Conservation (phyloP, 2,329 filamentous ascomycete genomes). For the Helminthosporium solani region DNA sequence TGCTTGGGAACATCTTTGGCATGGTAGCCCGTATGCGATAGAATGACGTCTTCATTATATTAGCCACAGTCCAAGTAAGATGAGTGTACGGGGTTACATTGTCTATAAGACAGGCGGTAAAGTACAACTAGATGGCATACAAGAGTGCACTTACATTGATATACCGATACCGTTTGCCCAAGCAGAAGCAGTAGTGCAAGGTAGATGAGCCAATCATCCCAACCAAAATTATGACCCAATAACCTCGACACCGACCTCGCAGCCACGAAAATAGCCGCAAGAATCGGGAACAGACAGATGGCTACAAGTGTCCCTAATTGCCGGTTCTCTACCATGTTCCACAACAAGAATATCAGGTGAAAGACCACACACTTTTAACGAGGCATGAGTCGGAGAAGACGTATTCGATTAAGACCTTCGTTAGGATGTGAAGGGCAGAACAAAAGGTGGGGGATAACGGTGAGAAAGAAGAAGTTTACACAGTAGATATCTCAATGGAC, state of each 20-base stretch:
- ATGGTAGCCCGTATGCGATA: constrained; percentile 38
- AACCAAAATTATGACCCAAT: constrained; percentile 33
- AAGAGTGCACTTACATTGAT: constrained; percentile 6
- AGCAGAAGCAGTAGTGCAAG: constrained; percentile 20
- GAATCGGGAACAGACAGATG: constrained; percentile 28
- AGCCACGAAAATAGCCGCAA: constrained; percentile 30
- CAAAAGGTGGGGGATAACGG: too few relatives aligned
- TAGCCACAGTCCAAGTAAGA: background rate
- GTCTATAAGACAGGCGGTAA: too few relatives aligned
- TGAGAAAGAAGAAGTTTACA: too few relatives aligned
- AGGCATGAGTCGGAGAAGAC: background rate
- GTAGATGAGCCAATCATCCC: constrained; percentile 37
- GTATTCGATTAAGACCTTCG: too few relatives aligned
- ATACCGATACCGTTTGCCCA: constrained; percentile 7
- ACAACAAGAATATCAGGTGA: background rate
- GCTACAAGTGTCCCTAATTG: constrained; percentile 30
- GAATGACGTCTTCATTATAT: constrained; percentile 25
- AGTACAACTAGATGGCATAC: too few relatives aligned
- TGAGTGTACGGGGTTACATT: too few relatives aligned
- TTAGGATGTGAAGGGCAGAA: too few relatives aligned
- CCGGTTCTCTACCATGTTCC: constrained; percentile 26
- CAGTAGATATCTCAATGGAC: too few relatives aligned
- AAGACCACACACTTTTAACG: background rate
- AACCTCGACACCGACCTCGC: constrained; percentile 30
- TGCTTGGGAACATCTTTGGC: constrained; percentile 33